phyloP scores from a whole-genome alignment of 139 green algal species.

The Edaphochlamys debaryana region DNA sequence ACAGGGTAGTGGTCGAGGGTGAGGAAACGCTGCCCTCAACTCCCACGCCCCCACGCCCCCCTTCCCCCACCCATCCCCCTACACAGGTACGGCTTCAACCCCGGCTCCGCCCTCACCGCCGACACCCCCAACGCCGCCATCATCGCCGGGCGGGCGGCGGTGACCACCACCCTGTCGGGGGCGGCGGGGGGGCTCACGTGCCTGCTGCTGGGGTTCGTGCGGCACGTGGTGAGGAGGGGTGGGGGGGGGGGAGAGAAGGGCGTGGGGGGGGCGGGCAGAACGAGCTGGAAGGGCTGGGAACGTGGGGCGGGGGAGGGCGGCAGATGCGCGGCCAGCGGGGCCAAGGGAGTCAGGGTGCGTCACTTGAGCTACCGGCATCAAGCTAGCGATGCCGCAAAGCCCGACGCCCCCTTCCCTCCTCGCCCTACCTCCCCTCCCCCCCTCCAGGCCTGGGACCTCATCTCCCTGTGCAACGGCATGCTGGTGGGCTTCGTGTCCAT shows the following conservation, averaged over 20 bases:
- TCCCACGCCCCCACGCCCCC: no score
- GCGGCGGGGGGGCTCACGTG: constrained; percentile 67
- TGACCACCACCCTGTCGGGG: constrained; percentile 88
- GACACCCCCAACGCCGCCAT: constrained; percentile 5
- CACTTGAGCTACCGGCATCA: no score
- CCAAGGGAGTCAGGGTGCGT: no score
- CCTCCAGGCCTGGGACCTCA: constrained; percentile 77
- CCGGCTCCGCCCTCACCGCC: constrained; percentile 74
- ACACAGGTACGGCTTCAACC: constrained; percentile 86
- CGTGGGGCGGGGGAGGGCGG: no score
- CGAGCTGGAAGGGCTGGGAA: no score
- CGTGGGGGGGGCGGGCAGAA: no score
- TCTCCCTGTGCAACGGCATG: constrained; percentile 73
- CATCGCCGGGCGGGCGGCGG: constrained; percentile 65
- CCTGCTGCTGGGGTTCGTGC: constrained; percentile 49
- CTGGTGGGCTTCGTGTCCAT: constrained; percentile 82
- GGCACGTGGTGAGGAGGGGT: constrained; percentile 1
- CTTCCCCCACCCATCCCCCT: not conserved
- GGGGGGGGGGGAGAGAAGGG: no score
- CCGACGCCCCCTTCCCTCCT: not conserved
- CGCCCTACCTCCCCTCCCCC: not conserved
- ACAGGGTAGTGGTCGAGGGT: no score
- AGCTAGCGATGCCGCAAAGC: no score
- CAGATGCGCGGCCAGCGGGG: no score
- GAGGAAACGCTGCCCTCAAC: not conserved